Evolutionary conservation across 371 early-diverging fungal species (phyloP), one percentile per base, ranked within the genome.

Genomic region (Mucor irregularis): DNA sequence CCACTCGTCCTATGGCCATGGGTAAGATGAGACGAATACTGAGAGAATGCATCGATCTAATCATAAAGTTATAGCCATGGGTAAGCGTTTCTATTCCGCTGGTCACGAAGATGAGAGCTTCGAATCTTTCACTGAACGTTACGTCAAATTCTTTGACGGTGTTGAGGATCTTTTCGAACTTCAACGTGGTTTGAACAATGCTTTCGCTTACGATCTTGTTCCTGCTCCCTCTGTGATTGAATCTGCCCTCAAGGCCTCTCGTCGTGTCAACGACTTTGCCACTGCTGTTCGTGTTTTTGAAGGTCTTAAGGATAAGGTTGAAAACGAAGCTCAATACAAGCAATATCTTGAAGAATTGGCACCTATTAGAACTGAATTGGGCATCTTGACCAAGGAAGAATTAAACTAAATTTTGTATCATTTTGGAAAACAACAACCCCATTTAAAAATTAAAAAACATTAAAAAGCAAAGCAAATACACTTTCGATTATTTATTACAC

Each of bases 91-190:
- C 72, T 86, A 82, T 64, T 90, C 90, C 48, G 73, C 86, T 43
- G 85, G 75, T 46, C 88, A 87, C 68, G 80, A 82, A 56, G 89
- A 89, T 55, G 90, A 90, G 68, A 81, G 90, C 51, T 91, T 82
- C 61, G 93, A 91, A 72, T 82, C 86, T 40, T 90, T 88, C 75
- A 89, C 84, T 29, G 85, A 82, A 61, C 88, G 91, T 54, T 91
- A 90, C 55, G 85, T 88, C 68, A 85, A 85, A 75, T 91, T 90
- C 82, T 97, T 97, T 74, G 87, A 91, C 61, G 85, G 85, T 62
- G 90, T 89, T 48, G 93, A 94, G 58, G 97, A 97, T 80, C 85
- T 92, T 65, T 96, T 94, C 70, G 98, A 98, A 81, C 85, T 98
- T 45, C 94, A 95, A 83, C 88, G 96, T 64, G 95, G 96, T 40